Evolutionary conservation across 306 rosid species (phyloP).

Genomic region (Begonia masoniana): DNA sequence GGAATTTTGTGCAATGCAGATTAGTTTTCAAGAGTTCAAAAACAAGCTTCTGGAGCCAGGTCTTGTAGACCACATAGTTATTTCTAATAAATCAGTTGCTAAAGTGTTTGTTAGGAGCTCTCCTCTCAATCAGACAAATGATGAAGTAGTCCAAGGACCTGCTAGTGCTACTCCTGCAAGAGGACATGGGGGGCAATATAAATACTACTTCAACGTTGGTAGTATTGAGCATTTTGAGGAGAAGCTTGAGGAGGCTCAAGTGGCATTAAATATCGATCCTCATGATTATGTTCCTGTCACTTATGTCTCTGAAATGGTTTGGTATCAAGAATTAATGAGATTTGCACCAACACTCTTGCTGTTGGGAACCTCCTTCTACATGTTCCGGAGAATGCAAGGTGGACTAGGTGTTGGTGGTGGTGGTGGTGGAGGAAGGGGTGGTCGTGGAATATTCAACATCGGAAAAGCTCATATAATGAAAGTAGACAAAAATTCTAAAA

Average conservation of each 20-base stretch:
- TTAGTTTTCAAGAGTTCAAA: constrained; percentile 92
- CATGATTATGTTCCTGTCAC: constrained; percentile 77
- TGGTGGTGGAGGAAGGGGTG: constrained; percentile 40
- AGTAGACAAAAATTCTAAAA: constrained; percentile 80
- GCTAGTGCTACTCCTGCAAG: constrained; percentile 21
- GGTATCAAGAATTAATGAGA: constrained; percentile 59
- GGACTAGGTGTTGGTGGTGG: constrained; percentile 76
- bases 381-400: constrained; percentile 76
- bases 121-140: constrained; percentile 38
- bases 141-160: constrained; percentile 50
- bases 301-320: constrained; percentile 58
- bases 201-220: constrained; percentile 71
- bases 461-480: constrained; percentile 79
- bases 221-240: constrained; percentile 91
- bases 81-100: constrained; percentile 87
- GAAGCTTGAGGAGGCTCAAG: constrained; percentile 91
- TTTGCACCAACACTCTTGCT: constrained; percentile 61
- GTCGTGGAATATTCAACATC: constrained; percentile 76
- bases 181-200: constrained; percentile 48
- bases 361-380: constrained; percentile 46
- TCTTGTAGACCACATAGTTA: constrained; percentile 77
- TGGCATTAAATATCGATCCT: constrained; percentile 58
- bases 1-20: constrained; percentile 40
- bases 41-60: constrained; percentile 93
- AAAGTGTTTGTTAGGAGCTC: constrained; percentile 69